These are phyloP conservation scores for Pythium apleroticum DNA, from an alignment of 352 stramenopile species.

Conservation along the genomic window DNA sequence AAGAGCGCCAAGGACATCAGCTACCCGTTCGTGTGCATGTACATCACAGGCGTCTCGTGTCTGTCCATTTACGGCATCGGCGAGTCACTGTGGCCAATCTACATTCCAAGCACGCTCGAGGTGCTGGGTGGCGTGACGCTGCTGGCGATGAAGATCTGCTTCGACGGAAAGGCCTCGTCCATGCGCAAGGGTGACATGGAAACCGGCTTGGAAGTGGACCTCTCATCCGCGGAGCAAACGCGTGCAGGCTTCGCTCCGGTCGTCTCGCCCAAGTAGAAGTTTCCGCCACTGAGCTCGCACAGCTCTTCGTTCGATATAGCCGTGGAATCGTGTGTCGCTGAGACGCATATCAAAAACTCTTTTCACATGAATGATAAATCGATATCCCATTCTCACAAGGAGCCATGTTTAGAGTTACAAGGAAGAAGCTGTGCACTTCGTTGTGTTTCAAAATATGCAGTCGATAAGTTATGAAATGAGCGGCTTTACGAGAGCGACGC, in stretches of 20 bases:
- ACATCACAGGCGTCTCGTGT: conserved; percentile 38
- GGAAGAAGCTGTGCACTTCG: too few species aligned
- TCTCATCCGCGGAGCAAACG: background rate
- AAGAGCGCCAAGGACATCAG: conserved; percentile 53
- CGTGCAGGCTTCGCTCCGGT: background rate
- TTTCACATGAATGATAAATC: too few species aligned
- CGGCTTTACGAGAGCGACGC: background rate
- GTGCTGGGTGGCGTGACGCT: conserved; percentile 35
- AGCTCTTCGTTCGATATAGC: too few species aligned
- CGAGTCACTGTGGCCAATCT: conserved; percentile 53
- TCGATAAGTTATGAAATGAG: too few species aligned
- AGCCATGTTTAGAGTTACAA: too few species aligned
- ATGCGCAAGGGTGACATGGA: background rate
- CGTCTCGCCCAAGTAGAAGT: background rate
- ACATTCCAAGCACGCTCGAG: conserved; percentile 45
- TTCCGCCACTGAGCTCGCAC: too few species aligned
- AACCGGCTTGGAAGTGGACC: background rate
- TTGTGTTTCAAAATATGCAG: too few species aligned
- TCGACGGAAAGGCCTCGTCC: conserved; percentile 16
- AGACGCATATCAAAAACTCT: too few species aligned
- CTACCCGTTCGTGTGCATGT: conserved; percentile 42
- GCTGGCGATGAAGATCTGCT: conserved; percentile 44
- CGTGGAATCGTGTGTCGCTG: too few species aligned
- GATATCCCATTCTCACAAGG: too few species aligned
- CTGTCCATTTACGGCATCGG: conserved; percentile 47